A percentile compares a stretch with the other conserved stretches of the same genome.
Evolutionary conservation across 2,329 filamentous ascomycete genomes (phyloP).

Genomic region (Sclerotinia spermophila): DNA sequence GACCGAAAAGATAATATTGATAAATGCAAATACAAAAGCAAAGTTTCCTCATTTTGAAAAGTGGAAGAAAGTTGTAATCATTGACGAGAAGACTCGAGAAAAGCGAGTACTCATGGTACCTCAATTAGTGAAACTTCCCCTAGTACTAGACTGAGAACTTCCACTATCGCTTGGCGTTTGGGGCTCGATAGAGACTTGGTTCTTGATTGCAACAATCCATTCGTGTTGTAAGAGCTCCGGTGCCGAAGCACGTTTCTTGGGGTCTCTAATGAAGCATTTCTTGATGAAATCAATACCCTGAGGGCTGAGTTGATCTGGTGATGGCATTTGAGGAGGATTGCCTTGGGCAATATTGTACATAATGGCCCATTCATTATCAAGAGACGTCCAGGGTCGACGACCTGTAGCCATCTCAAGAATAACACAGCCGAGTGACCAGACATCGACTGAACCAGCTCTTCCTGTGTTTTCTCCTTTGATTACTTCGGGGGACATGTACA

Average conservation of each 20-base stretch:
- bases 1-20: not conserved
- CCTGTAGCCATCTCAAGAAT: slow-evolving; percentile 98
- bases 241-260: slow-evolving; percentile 72
- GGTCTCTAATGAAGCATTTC: slow-evolving; percentile 83
- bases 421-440: slow-evolving; percentile 96
- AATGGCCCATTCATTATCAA: slow-evolving; percentile 99
- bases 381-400: slow-evolving; percentile 85
- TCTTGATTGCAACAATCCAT: slow-evolving; percentile 71
- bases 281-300: slow-evolving; percentile 84
- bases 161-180: slow-evolving; percentile 55
- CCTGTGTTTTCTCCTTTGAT: slow-evolving; percentile 84
- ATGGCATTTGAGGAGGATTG: slow-evolving; percentile 82
- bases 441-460: slow-evolving; percentile 82
- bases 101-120: not conserved
- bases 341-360: slow-evolving; percentile 99
- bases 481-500: slow-evolving; percentile 99
- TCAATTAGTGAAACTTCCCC: slow-evolving; percentile 26
- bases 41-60: not conserved
- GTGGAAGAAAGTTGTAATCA: not conserved
- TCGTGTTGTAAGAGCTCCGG: slow-evolving; percentile 90
- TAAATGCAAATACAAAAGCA: not conserved
- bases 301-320: slow-evolving; percentile 76
- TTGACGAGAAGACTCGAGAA: not conserved
- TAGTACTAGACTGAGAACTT: slow-evolving; percentile 27
- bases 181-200: slow-evolving; percentile 58